Evolutionary conservation across 805 yeast species (phyloP), one percentile per base, ranked within the genome.

Genomic region (Ogataea pini): DNA sequence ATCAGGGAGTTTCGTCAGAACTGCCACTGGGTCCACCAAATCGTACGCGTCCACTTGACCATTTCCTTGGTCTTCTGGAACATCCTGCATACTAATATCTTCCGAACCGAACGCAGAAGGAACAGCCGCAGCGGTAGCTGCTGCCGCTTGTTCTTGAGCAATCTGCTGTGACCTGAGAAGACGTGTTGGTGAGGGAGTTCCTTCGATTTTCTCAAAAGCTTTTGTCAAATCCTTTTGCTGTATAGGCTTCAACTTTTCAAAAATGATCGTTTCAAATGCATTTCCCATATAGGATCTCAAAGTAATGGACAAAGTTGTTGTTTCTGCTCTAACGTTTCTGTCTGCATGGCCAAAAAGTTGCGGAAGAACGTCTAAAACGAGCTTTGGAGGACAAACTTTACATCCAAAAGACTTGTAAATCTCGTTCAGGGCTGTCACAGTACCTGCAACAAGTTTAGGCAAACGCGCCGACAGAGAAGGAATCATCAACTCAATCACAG

Each of bases 261-360:
- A 78, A 33, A 89, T 68, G 0, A 83, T 62, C 13, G 75, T 73
- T 44, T 82, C 82, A 34, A 89, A 69, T 0, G 80, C 65, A 17
- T 69, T 78, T 2, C 95, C 94, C 63, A 86, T 75, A 86, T 94
- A 87, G 48, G 80, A 79, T 63, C 83, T 82, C 22, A 91, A 62
- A 47, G 82, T 86, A 4, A 88, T 80, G 0, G 90, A 73, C 54
- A 92, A 71, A 36, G 75, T 72, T 4, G 84, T 76, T 2, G 97
- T 80, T 62, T 87, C 96, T 1, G 82, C 78, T 61, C 99, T 79
- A 7, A 94, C 97, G 46, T 80, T 87, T 53, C 78, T 80, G 67
- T 94, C 98, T 1, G 96, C 88, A 66, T 91, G 96, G 2, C 80
- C 83, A 61, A 89, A 89, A 42, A 90, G 66, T 56, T 82, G 84